A percentile compares a stretch with the other conserved stretches of the same genome.
These are phyloP conservation scores for Orbilia javanica DNA, from an alignment of 2,329 filamentous ascomycete species.

Conservation along the genomic window DNA sequence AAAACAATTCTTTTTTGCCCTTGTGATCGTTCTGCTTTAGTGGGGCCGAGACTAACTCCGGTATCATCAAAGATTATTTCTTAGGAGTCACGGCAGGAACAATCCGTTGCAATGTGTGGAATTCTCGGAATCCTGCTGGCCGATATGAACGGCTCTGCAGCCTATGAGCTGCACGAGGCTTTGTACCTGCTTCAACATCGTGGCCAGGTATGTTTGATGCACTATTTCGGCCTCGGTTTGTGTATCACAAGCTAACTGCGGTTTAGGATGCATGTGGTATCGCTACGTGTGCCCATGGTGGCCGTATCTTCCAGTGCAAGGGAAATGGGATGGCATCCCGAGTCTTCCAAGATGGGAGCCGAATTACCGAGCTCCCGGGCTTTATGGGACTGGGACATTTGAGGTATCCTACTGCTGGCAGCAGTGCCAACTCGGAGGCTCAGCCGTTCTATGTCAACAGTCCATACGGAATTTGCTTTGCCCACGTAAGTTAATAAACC, in stretches of 20 bases:
- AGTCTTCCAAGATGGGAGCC: slow-evolving; percentile 84
- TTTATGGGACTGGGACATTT: slow-evolving; percentile 89
- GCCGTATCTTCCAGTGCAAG: slow-evolving; percentile 89
- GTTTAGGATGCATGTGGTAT: slow-evolving; percentile 82
- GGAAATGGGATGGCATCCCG: slow-evolving; percentile 87
- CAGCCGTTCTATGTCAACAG: slow-evolving; percentile 94
- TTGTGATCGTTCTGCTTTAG: not conserved
- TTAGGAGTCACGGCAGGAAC: slow-evolving; percentile 6
- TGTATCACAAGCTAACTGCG: slow-evolving; percentile 73
- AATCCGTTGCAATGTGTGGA: slow-evolving; percentile 71
- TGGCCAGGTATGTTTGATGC: slow-evolving; percentile 63
- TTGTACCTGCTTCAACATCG: slow-evolving; percentile 77
- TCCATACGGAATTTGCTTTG: slow-evolving; percentile 83
- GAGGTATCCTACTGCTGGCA: slow-evolving; percentile 90
- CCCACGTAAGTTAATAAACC: slow-evolving; percentile 63
- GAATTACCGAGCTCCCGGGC: slow-evolving; percentile 80
- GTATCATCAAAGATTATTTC: not conserved
- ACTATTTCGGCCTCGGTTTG: slow-evolving; percentile 65
- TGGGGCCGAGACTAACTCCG: slow-evolving; percentile 7
- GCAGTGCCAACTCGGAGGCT: slow-evolving; percentile 83
- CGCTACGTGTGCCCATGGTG: slow-evolving; percentile 78
- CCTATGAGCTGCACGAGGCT: slow-evolving; percentile 77
- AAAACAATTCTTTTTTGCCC: slow-evolving; percentile 12
- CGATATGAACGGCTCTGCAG: slow-evolving; percentile 70
- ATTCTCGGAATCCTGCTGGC: slow-evolving; percentile 74